Percentiles rank a stretch among this genome's conserved stretches.
These are phyloP conservation scores for Wickerhamomyces alni DNA, from an alignment of 805 yeast species.

Conservation along the genomic window DNA sequence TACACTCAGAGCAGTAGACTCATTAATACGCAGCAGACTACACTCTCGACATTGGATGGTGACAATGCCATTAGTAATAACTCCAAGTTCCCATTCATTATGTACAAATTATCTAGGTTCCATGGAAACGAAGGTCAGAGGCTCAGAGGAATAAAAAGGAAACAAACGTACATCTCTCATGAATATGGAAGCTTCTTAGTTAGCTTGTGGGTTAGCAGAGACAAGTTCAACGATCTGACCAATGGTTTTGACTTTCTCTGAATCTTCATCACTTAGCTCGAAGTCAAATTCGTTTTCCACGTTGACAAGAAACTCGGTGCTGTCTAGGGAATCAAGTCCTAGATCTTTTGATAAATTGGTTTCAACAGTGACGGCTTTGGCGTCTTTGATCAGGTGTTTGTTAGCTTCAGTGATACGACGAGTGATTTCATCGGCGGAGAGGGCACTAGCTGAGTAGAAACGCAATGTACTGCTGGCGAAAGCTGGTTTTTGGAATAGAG, in stretches of 20 bases:
- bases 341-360: slow-evolving; percentile 47
- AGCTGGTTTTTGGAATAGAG: slow-evolving; percentile 15
- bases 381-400: slow-evolving; percentile 56
- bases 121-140: not conserved
- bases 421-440: slow-evolving; percentile 75
- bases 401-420: slow-evolving; percentile 77
- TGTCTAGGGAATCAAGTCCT: slow-evolving; percentile 90
- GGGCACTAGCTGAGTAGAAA: slow-evolving; percentile 55
- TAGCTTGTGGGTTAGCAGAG: slow-evolving; percentile 52
- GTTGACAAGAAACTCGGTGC: slow-evolving; percentile 93
- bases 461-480: slow-evolving; percentile 30
- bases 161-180: not conserved
- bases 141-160: not conserved
- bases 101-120: too few species aligned
- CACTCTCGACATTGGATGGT: not conserved
- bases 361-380: slow-evolving; percentile 34
- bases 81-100: too few species aligned
- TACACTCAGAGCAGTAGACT: too few species aligned
- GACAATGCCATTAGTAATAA: not conserved
- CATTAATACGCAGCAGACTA: too few species aligned
- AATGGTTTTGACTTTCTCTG: slow-evolving; percentile 90
- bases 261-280: slow-evolving; percentile 83
- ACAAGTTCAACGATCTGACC: slow-evolving; percentile 91
- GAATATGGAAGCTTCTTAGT: slow-evolving; percentile 10
- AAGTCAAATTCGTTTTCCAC: slow-evolving; percentile 89